A percentile compares a stretch with the other conserved stretches of the same genome.
Evolutionary conservation across 345 rosid genomes (phyloP).

Genomic region (Orychophragmus violaceus): DNA sequence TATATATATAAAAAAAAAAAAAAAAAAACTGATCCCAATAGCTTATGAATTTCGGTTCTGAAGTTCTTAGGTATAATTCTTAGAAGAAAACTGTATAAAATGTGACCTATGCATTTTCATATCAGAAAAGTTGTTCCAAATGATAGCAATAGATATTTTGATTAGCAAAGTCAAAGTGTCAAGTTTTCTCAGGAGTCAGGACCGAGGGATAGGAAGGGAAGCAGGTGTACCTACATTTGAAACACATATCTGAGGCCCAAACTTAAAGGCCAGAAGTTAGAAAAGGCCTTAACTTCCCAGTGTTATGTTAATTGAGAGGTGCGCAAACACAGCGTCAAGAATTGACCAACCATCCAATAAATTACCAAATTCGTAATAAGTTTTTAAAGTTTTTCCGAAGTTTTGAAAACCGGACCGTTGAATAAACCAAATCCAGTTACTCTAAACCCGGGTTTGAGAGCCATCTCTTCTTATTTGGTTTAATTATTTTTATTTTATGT

Average conservation of each 20-base stretch:
- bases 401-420: too few species aligned
- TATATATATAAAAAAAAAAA: neutral
- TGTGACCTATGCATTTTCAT: neutral
- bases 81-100: neutral
- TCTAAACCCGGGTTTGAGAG: too few species aligned
- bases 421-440: too few species aligned
- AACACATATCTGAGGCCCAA: neutral
- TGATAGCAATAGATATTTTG: too few species aligned
- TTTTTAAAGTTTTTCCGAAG: neutral
- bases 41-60: neutral
- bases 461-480: too few species aligned
- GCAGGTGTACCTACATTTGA: neutral
- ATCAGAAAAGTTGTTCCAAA: too few species aligned
- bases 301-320: neutral
- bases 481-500: too few species aligned
- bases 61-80: neutral
- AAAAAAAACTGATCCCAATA: neutral
- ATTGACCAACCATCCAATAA: neutral
- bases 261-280: neutral
- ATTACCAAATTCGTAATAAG: neutral
- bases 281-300: neutral
- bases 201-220: neutral
- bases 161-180: too few species aligned
- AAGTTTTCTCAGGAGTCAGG: too few species aligned
- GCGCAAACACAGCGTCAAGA: neutral